Evolutionary conservation across 805 yeast species (phyloP), one percentile per base, ranked within the genome.

Genomic region (Ogataea chonburiensis): DNA sequence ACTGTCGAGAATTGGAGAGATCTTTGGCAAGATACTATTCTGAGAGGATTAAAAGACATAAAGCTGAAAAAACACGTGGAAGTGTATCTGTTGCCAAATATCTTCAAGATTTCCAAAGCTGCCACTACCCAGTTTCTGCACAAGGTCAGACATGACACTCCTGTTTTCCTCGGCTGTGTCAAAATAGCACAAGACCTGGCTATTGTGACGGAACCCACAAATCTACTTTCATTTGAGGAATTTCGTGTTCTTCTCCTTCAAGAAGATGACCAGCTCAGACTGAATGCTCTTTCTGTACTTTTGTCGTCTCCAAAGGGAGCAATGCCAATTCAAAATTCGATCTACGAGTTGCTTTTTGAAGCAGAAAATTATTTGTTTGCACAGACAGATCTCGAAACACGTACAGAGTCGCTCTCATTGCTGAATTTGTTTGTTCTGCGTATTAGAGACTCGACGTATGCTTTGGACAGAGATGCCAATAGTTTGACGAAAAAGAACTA

Each of bases 361-460:
- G 60, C 70, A 19, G 50, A 81, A 4, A 73, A 72, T 19, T 60
- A 71, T 4, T 68, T 80, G 43, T 70, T 82, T 39, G 66, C 72
- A n/a, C 94, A 85, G 40, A 66, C 73, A 13, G 77, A 81, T 38
- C 68, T 86, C 11, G 89, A 83, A 42, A 67, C 75, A 1, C 67
- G 96, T 52, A 80, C 79, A 45, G 79, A 75, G 29, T 76, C 85
- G 34, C 66, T 68, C 17, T 78, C 91, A 3, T 52, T 75, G 12
- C 59, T 88, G 38, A 71, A 81, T 37, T 76, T 71, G 38, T 79
- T 88, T 45, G 53, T 86, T 9, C 57, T 70, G 18, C 67, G 96
- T 47, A 58, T 85, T 12, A 70, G 84, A 46, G 93, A 82, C 35
- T 83, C 89, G 0, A 60, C 81, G 1, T 78, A 81, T 54, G 72